Percentiles rank a stretch among this genome's conserved stretches.
Conservation (phyloP, 768 basidiomycete genomes). For the Suillus americanus region DNA sequence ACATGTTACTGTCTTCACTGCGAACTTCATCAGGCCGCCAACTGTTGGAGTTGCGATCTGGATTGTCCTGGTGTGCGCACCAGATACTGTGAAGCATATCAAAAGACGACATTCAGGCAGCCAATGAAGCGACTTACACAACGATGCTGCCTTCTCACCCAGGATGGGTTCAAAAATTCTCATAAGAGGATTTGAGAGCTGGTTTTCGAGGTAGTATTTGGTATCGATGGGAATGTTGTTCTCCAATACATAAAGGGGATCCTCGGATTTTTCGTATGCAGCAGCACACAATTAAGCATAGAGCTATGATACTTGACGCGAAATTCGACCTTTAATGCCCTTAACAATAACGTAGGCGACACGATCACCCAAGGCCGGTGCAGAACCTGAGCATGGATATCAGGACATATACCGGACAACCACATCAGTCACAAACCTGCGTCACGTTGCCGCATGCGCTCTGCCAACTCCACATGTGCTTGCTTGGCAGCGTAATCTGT, state of each 20-base stretch:
- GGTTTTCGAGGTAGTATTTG: conserved; percentile 96
- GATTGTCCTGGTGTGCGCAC: conserved; percentile 94
- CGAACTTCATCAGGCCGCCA: conserved; percentile 98
- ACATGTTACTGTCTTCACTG: conserved; percentile 93
- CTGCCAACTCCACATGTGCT: conserved; percentile 94
- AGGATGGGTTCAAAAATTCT: conserved; percentile 98
- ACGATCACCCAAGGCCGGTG: conserved; percentile 96
- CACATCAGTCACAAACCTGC: conserved; percentile 53
- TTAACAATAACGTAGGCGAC: conserved; percentile 99
- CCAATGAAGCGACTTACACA: conserved; percentile 53
- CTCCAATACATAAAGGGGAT: conserved; percentile 95
- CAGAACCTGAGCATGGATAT: conserved; percentile 62
- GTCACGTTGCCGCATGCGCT: conserved; percentile 94
- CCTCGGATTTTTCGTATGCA: conserved; percentile 98
- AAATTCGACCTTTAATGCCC: conserved; percentile 77
- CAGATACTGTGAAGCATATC: conserved; percentile 63
- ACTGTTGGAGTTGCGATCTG: conserved; percentile 95
- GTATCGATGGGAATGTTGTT: conserved; percentile 99
- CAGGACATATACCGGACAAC: neutral
- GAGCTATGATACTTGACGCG: neutral
- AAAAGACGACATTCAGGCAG: conserved; percentile 11
- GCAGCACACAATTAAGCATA: conserved; percentile 55
- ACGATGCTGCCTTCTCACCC: conserved; percentile 83
- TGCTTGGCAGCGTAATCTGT: conserved; percentile 93
- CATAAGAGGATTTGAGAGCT: conserved; percentile 94